Evolutionary conservation across 768 basidiomycete species (phyloP), one percentile per base, ranked within the genome.

Genomic region (Russula sp.): DNA sequence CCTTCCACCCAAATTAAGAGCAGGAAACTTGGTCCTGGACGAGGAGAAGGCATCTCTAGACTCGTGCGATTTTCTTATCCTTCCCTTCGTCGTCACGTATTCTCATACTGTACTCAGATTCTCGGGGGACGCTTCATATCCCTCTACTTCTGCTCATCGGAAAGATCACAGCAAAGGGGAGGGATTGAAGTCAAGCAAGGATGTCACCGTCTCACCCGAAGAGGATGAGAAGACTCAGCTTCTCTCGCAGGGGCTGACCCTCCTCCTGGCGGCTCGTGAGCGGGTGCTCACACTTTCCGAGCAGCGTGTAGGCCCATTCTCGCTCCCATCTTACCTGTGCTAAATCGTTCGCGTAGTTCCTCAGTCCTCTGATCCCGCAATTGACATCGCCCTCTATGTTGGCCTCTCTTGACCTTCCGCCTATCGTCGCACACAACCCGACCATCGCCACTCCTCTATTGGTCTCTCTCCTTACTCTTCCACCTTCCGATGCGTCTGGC

Each of bases 261-360:
- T 91, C 20, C 77, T 91, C 34, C 77, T 91, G 16, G 79, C 82
- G 42, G 88, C 86, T 47, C 83, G 87, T 57, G 82, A 85, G 64
- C 84, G 89, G 55, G 87, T 86, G 31, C 81, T 91, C 48, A 86
- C 83, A 40, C 81, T 91, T 55, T 79, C 86, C 44, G 89, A 91
- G 76, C 87, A 87, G 77, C 83, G 88, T 61, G 86, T 88, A 70
- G 59, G 80, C 49, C 34, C 74, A 34, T 54, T 65, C 39, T 49
- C 65, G 59, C 35, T 50, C 49, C 37, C 52, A 47, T 27, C 8
- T 45, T 34, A 22, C 20, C 11, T 16, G 4, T 32, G 32, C 32
- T 49, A 11, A 59, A 37, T 20, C 48, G 1, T 50, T 54, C 31
- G 5, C 35, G 40, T 66, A 88, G 86, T 69, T 78, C 56, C 77